phyloP scores from a whole-genome alignment of 2,329 filamentous ascomycete genomes.

The Drechslerella stenobrocha region DNA sequence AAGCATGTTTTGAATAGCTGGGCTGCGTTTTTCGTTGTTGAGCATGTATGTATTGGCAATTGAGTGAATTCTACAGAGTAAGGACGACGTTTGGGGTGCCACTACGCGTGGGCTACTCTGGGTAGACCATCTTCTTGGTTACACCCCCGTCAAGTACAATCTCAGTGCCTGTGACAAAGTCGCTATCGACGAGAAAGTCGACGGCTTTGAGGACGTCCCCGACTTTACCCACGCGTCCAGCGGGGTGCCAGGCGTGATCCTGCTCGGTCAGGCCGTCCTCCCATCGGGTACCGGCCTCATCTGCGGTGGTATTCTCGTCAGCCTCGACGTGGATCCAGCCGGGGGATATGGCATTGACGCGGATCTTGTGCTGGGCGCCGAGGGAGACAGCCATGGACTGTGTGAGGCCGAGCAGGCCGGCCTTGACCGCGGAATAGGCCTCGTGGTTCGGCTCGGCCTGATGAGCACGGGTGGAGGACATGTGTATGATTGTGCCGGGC shows the following conservation, averaged over 20 bases:
- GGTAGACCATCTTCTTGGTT: conserved; percentile 32
- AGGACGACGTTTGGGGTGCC: no score
- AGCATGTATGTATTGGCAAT: conserved; percentile 2
- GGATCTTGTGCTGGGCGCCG: conserved; percentile 56
- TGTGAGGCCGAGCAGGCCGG: conserved; percentile 60
- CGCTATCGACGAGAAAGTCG: conserved; percentile 23
- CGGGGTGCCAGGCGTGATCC: conserved; percentile 60
- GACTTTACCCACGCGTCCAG: conserved; percentile 60
- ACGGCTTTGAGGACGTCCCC: conserved; percentile 56
- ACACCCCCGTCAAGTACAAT: conserved; percentile 33
- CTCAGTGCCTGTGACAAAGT: conserved; percentile 29
- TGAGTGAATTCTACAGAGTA: no score
- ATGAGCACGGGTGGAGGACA: conserved; percentile 60
- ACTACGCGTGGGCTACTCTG: conserved; percentile 10
- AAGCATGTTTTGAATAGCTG: background rate
- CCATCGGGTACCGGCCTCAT: conserved; percentile 56
- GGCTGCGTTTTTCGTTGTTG: background rate
- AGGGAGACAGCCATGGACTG: conserved; percentile 60
- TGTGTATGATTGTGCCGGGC: conserved; percentile 57
- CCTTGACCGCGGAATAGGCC: conserved; percentile 60
- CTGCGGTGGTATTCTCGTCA: conserved; percentile 55
- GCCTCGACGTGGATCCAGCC: conserved; percentile 61
- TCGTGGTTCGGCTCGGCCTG: conserved; percentile 61
- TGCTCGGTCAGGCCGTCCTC: conserved; percentile 58
- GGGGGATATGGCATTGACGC: conserved; percentile 60